Evolutionary conservation across 176 grass and related monocot species (phyloP).

Genomic region (Hordeum marinum): DNA sequence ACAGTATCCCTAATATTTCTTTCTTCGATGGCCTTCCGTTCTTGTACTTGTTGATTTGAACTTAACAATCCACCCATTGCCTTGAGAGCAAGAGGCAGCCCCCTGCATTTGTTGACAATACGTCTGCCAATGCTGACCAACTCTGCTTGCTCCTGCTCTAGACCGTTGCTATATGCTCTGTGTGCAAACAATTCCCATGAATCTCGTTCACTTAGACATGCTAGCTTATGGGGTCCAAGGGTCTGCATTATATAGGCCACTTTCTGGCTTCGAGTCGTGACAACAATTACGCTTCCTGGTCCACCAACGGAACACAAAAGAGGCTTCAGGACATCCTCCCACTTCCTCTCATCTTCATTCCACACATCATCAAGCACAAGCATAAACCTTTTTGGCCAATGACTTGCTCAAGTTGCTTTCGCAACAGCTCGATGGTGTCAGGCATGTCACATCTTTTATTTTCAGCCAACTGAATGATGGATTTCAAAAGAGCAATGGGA

Average conservation of each 20-base stretch:
- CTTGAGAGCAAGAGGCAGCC: constrained; percentile 15
- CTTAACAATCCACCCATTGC: constrained; percentile 4
- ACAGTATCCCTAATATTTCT: not conserved
- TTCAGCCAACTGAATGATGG: too few relatives aligned
- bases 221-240: too few relatives aligned
- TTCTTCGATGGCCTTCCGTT: constrained; percentile 8
- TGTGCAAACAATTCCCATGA: not conserved
- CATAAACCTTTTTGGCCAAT: not conserved
- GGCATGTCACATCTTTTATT: too few relatives aligned
- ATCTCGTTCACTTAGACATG: too few relatives aligned
- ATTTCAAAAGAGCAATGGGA: too few relatives aligned
- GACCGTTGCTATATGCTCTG: not conserved
- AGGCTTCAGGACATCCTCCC: constrained; percentile 11
- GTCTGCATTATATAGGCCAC: not conserved
- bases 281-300: not conserved
- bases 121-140: not conserved
- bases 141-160: not conserved
- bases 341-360: not conserved
- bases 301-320: not conserved
- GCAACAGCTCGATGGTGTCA: too few relatives aligned
- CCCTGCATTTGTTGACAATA: not conserved
- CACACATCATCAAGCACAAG: constrained; percentile 47
- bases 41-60: not conserved
- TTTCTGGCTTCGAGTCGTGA: not conserved
- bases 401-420: too few relatives aligned